Conservation (phyloP, 345 rosid genomes). For the Ceriops decandra region DNA sequence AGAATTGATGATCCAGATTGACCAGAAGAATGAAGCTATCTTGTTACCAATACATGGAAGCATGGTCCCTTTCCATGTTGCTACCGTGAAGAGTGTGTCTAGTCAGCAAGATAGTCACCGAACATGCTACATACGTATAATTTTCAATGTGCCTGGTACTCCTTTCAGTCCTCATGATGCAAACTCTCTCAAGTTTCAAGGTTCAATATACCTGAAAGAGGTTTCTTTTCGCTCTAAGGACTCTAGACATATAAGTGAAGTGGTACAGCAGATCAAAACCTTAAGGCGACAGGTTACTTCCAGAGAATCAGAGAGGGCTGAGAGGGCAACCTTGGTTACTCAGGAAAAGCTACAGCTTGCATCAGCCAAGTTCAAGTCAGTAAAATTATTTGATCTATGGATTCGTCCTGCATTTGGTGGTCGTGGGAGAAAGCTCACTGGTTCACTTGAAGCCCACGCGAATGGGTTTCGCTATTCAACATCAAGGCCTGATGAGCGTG, state of each 20-base stretch:
- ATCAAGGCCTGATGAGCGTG: conserved; percentile 73
- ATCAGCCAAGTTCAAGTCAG: conserved; percentile 73
- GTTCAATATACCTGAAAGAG: conserved; percentile 76
- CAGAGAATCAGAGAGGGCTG: conserved; percentile 89
- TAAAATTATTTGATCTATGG: conserved; percentile 78
- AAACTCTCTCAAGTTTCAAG: conserved; percentile 61
- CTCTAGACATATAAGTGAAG: conserved; percentile 84
- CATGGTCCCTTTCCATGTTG: conserved; percentile 91
- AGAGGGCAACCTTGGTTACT: conserved; percentile 89
- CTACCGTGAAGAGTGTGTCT: conserved; percentile 80
- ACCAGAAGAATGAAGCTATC: conserved; percentile 84
- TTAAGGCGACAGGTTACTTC: conserved; percentile 73
- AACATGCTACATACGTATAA: conserved; percentile 74
- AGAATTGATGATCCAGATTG: conserved; percentile 75
- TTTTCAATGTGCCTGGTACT: conserved; percentile 79
- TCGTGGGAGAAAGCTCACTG: conserved; percentile 82
- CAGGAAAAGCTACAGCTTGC: conserved; percentile 76
- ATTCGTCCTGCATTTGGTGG: conserved; percentile 85
- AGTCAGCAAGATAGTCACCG: conserved; percentile 87
- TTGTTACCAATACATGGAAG: conserved; percentile 81
- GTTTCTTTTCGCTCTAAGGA: conserved; percentile 89
- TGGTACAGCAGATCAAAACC: conserved; percentile 70
- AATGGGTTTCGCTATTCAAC: conserved; percentile 87
- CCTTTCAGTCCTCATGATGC: conserved; percentile 80
- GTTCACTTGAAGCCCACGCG: conserved; percentile 76